phyloP scores from a whole-genome alignment of 2,329 filamentous ascomycete species.

The Verticillium nonalfalfae region DNA sequence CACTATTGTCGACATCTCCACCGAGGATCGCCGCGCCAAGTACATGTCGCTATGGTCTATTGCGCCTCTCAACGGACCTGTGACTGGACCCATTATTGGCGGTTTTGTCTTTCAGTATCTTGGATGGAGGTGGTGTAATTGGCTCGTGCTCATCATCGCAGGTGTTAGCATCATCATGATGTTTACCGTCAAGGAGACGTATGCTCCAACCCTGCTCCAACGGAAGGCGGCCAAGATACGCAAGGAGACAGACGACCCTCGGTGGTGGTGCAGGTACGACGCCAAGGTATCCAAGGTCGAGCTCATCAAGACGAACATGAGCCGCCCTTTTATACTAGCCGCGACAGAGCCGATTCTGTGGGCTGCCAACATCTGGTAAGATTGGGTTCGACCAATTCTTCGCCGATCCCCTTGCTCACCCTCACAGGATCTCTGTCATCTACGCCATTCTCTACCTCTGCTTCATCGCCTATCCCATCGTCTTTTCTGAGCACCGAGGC shows the following conservation, averaged over 20 bases:
- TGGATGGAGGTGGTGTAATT: conserved; percentile 86
- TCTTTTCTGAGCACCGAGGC: conserved; percentile 68
- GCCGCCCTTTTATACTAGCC: conserved; percentile 70
- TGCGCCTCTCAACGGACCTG: conserved; percentile 74
- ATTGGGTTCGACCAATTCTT: conserved; percentile 11
- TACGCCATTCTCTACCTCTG: conserved; percentile 86
- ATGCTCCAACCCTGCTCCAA: conserved; percentile 64
- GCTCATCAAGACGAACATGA: conserved; percentile 68
- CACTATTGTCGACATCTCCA: conserved; percentile 76
- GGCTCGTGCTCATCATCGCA: conserved; percentile 69
- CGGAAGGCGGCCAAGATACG: conserved; percentile 57
- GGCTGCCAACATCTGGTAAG: conserved; percentile 61
- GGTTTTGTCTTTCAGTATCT: conserved; percentile 73
- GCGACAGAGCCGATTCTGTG: conserved; percentile 75
- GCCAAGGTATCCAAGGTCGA: conserved; percentile 57
- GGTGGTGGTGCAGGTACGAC: conserved; percentile 80
- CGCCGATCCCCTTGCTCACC: too few relatives aligned
- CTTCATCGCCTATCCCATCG: conserved; percentile 84
- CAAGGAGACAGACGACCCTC: conserved; percentile 61
- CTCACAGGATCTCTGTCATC: conserved; percentile 62
- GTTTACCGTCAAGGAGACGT: conserved; percentile 64
- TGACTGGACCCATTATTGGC: conserved; percentile 59
- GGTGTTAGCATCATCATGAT: conserved; percentile 56
- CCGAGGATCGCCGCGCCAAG: conserved; percentile 72
- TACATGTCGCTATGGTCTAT: conserved; percentile 79